Percentiles rank a stretch among this genome's conserved stretches.
These are phyloP conservation scores for Epichloe sp. DNA, from an alignment of 2,329 filamentous ascomycete species.

Conservation along the genomic window DNA sequence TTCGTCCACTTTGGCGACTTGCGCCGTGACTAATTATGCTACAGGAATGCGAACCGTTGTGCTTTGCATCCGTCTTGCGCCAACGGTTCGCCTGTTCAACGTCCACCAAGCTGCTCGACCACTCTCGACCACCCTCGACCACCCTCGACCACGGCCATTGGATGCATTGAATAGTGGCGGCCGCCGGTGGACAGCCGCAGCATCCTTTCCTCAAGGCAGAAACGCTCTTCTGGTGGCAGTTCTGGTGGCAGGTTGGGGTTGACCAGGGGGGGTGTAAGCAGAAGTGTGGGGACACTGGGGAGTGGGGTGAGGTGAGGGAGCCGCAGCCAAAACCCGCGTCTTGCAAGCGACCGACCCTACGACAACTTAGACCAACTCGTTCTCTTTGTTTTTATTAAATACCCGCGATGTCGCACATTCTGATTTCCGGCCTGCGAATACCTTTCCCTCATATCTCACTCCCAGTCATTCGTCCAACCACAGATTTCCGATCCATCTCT, in stretches of 20 bases:
- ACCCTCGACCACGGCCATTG: background rate
- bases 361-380: background rate
- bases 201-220: background rate
- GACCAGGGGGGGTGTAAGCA: background rate
- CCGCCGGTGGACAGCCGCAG: background rate
- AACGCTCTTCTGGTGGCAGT: background rate
- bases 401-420: background rate
- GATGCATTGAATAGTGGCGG: background rate
- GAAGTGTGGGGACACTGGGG: background rate
- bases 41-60: background rate
- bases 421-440: slow-evolving; percentile 1
- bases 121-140: background rate
- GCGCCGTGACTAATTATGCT: background rate
- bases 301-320: background rate
- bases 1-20: background rate
- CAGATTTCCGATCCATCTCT: too few relatives aligned
- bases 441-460: background rate
- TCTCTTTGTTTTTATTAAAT: background rate
- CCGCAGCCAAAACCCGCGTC: background rate
- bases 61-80: slow-evolving; percentile 5
- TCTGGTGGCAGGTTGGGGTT: background rate
- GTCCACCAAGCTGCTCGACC: background rate
- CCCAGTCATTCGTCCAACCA: too few relatives aligned
- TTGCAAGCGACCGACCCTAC: background rate
- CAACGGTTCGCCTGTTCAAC: background rate